Percentiles rank a stretch among this genome's conserved stretches.
Evolutionary conservation across 345 rosid species (phyloP).

Genomic region (Dipteronia sinensis): DNA sequence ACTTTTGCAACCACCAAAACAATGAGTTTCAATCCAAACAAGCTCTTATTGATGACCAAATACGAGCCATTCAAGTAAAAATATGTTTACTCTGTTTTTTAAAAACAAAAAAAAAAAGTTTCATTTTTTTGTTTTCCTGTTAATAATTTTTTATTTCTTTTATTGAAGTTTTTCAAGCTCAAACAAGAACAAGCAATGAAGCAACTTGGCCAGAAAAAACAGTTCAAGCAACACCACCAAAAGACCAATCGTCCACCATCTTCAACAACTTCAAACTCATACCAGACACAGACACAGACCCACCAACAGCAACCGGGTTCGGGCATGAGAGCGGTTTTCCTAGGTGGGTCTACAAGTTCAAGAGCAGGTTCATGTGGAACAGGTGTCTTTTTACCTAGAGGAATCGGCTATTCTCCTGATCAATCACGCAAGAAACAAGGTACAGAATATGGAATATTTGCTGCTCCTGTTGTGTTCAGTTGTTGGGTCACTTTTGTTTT

Average conservation of each 20-base stretch:
- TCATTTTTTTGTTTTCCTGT: background rate
- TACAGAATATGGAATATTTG: constrained; percentile 11
- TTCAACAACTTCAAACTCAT: constrained; percentile 5
- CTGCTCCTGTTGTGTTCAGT: no score
- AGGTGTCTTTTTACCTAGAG: constrained; percentile 87
- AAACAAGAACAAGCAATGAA: constrained; percentile 47
- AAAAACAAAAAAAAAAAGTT: no score
- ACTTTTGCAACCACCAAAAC: background rate
- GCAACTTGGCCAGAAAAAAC: constrained; percentile 27
- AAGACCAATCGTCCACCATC: background rate
- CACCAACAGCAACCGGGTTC: constrained; percentile 37
- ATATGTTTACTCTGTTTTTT: no score
- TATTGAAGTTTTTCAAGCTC: constrained; percentile 38
- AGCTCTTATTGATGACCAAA: constrained; percentile 61
- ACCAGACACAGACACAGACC: constrained; percentile 33
- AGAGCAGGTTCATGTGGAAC: constrained; percentile 66
- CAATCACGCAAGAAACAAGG: constrained; percentile 63
- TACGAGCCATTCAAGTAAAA: constrained; percentile 55
- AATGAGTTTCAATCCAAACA: constrained; percentile 46
- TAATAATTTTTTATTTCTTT: constrained; percentile 1
- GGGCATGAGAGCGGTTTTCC: constrained; percentile 66
- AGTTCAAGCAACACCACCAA: constrained; percentile 10
- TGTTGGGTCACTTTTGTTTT: background rate
- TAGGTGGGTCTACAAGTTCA: constrained; percentile 44
- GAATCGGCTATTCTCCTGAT: constrained; percentile 37